These are phyloP conservation scores for Erysimum cheiranthoides DNA, from an alignment of 345 rosid genomes.

Conservation along the genomic window DNA sequence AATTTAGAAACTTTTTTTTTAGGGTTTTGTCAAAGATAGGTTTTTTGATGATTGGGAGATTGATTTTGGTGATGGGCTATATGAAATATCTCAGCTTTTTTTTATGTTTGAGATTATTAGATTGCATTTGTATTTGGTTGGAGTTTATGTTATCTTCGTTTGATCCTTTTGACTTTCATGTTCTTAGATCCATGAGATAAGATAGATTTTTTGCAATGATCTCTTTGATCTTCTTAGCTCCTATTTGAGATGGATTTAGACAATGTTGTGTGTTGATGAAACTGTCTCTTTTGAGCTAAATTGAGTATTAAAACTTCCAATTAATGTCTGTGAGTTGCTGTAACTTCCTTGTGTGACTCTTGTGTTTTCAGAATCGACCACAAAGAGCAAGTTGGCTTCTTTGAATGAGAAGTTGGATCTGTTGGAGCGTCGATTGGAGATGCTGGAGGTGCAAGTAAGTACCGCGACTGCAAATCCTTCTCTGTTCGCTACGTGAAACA, in stretches of 20 bases:
- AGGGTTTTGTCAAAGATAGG: slow-evolving; percentile 8
- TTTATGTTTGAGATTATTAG: background rate
- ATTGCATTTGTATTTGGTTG: slow-evolving; percentile 16
- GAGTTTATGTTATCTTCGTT: slow-evolving; percentile 13
- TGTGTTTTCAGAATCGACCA: slow-evolving; percentile 70
- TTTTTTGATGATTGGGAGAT: slow-evolving; percentile 6
- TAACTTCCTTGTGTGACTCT: background rate
- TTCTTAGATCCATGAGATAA: slow-evolving; percentile 20
- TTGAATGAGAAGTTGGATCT: slow-evolving; percentile 89
- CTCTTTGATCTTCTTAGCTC: background rate
- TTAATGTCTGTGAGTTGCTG: background rate
- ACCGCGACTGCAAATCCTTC: slow-evolving; percentile 87
- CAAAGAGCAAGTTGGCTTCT: slow-evolving; percentile 83
- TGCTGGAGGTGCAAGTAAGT: slow-evolving; percentile 91
- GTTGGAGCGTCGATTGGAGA: slow-evolving; percentile 84
- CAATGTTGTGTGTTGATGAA: slow-evolving; percentile 23
- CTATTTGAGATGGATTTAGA: background rate
- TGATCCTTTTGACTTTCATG: slow-evolving; percentile 23
- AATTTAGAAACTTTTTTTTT: slow-evolving; percentile 30
- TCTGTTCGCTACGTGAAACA: slow-evolving; percentile 67
- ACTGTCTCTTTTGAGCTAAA: background rate
- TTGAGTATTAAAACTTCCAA: background rate
- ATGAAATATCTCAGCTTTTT: slow-evolving; percentile 13
- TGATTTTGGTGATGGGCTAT: slow-evolving; percentile 23
- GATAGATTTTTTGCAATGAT: slow-evolving; percentile 11